Conservation (phyloP, 371 early-diverging fungal species). For the Chytridium lagenaria region DNA sequence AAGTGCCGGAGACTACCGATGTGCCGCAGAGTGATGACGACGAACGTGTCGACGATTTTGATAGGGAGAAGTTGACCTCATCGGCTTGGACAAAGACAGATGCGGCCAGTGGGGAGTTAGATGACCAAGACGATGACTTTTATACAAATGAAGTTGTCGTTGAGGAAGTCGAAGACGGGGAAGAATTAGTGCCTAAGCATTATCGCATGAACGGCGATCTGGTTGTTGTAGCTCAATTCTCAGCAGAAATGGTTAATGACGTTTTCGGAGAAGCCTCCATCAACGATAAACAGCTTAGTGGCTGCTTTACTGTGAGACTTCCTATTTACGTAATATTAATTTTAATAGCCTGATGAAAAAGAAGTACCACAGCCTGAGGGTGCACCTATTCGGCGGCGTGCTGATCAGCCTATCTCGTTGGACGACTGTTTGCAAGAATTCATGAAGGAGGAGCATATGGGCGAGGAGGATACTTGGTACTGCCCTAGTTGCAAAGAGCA, state of each 20-base stretch:
- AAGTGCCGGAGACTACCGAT: neutral
- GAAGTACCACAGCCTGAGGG: slow-evolving; percentile 15
- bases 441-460: slow-evolving; percentile 80
- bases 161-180: neutral
- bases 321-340: too few species aligned
- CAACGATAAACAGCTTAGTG: too few species aligned
- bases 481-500: slow-evolving; percentile 86
- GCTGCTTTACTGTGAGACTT: too few species aligned
- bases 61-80: neutral
- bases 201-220: too few species aligned
- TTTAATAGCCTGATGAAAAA: slow-evolving; percentile 13
- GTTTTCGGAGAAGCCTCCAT: too few species aligned
- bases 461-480: slow-evolving; percentile 82
- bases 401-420: slow-evolving; percentile 63
- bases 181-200: too few species aligned
- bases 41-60: neutral
- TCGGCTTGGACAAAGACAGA: too few species aligned
- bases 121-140: neutral
- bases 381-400: too few species aligned
- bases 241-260: too few species aligned
- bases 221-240: too few species aligned
- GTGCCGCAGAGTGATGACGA: neutral
- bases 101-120: neutral
- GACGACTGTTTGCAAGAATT: slow-evolving; percentile 82
- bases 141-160: neutral